Conservation (phyloP, 495 filamentous ascomycete species). For the Penicillium silybi region DNA sequence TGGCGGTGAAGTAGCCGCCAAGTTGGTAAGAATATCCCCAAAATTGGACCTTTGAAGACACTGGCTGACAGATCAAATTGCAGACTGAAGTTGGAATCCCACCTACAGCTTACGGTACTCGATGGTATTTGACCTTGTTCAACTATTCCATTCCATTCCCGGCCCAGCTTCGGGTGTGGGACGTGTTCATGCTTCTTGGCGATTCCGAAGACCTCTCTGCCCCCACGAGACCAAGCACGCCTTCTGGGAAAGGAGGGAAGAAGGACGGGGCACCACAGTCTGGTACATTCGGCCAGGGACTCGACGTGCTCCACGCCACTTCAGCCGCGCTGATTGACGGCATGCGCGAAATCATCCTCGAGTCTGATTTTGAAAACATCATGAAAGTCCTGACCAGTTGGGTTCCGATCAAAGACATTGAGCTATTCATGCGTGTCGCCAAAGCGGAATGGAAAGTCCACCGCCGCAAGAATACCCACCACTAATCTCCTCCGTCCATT, state of each 20-base stretch:
- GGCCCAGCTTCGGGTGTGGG: conserved; percentile 97
- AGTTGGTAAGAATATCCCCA: conserved; percentile 61
- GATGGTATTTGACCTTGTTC: conserved; percentile 98
- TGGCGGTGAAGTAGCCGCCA: conserved; percentile 66
- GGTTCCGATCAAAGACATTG: conserved; percentile 93
- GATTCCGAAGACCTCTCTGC: conserved; percentile 48
- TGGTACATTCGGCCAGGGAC: conserved; percentile 57
- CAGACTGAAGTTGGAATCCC: conserved; percentile 77
- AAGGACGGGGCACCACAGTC: conserved; percentile 9
- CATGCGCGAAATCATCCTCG: conserved; percentile 83
- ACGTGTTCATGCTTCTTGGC: conserved; percentile 96
- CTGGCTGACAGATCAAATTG: conserved; percentile 9
- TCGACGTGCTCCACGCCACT: conserved; percentile 89
- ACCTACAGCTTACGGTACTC: conserved; percentile 87
- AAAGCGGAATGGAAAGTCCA: conserved; percentile 84
- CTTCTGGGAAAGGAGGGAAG: conserved; percentile 48
- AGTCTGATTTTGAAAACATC: conserved; percentile 93
- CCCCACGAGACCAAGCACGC: conserved; percentile 9
- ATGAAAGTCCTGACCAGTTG: conserved; percentile 98
- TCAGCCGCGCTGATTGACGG: conserved; percentile 90
- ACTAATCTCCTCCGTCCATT: not conserved
- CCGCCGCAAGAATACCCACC: conserved; percentile 42
- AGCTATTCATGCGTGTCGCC: conserved; percentile 91
- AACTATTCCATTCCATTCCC: conserved; percentile 95
- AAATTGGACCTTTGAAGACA: not conserved